These are phyloP conservation scores for Ambrosia artemisiifolia DNA, from an alignment of 129 eudicot species.

Conservation along the genomic window DNA sequence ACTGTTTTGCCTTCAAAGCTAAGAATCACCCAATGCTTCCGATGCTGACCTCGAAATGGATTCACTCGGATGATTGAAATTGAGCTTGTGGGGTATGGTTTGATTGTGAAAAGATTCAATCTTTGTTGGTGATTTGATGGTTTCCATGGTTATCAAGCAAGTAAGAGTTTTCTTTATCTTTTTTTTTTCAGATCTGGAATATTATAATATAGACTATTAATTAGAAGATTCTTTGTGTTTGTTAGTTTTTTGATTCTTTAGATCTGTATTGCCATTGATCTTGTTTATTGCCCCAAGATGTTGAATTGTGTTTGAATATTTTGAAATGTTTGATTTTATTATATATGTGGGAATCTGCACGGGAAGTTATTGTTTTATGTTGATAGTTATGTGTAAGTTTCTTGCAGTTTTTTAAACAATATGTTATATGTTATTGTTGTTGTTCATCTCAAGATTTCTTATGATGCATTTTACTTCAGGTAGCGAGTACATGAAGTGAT, in stretches of 20 bases:
- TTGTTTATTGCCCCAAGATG: constrained; percentile 26
- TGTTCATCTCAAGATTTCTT: too few species aligned
- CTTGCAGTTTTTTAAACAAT: too few species aligned
- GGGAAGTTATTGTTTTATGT: not conserved
- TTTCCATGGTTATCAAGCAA: constrained; percentile 27
- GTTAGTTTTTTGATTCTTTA: constrained; percentile 13
- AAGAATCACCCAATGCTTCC: too few species aligned
- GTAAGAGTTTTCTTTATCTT: constrained; percentile 17
- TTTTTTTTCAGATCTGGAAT: constrained; percentile 30
- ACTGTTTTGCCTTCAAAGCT: too few species aligned
- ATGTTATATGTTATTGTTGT: not conserved
- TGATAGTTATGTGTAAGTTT: not conserved
- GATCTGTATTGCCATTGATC: constrained; percentile 39
- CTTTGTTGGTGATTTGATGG: constrained; percentile 27
- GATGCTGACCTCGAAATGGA: too few species aligned
- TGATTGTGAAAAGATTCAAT: constrained; percentile 31
- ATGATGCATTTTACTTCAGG: constrained; percentile 8
- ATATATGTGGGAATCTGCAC: not conserved
- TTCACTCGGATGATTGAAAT: too few species aligned
- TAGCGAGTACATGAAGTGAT: constrained; percentile 46
- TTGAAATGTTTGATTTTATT: constrained; percentile 10
- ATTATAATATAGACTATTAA: constrained; percentile 15
- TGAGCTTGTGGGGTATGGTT: constrained; percentile 26
- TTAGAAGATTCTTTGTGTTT: constrained; percentile 25
- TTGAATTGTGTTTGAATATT: not conserved